Evolutionary conservation across 2,329 filamentous ascomycete genomes (phyloP), one percentile per base, ranked within the genome.

Genomic region (Thielaviopsis punctulata): DNA sequence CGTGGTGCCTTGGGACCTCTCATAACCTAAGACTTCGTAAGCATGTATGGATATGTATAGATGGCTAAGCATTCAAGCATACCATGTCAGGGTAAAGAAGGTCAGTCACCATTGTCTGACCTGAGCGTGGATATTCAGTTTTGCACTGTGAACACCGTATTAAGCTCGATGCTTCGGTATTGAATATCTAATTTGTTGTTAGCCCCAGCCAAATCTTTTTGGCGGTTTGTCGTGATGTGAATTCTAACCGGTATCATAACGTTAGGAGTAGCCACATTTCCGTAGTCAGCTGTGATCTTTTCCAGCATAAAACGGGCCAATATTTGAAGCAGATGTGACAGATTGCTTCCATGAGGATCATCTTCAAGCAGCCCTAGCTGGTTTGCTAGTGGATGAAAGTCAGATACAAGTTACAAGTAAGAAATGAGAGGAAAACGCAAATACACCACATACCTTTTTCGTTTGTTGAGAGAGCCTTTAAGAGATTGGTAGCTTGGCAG

Each of bases 401-500:
- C 5, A n/a, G 3, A 15, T 36, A 15, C 30, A n/a, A n/a, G 13
- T n/a, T 15, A n/a, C 30, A n/a, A 7, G 30, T 36, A 4, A n/a
- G 2, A n/a, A 36, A 15, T n/a, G 45, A 45, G 15, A 61, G n/a
- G n/a, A n/a, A n/a, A n/a, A n/a, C n/a, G n/a, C n/a, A n/a, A n/a
- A n/a, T n/a, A n/a, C n/a, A n/a, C n/a, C n/a, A n/a, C 68, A 52
- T 65, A 74, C 80, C 81, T 69, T 89, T 85, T 2, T 86, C 81
- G 56, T 88, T 82, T 57, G 81, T 83, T 63, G 86, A 89, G 54
- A 98, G 81, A 0, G 88, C 86, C 64, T 92, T 94, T 27, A 96
- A 70, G 57, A 98, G 76, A 62, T 98, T 98, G 0, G 90, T 95
- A 13, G 92, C 92, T 63, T 98, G 92, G 59, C 92, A 98, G 55